Evolutionary conservation across 768 basidiomycete genomes (phyloP), one percentile per base, ranked within the genome.

Genomic region (Suillus paluster): DNA sequence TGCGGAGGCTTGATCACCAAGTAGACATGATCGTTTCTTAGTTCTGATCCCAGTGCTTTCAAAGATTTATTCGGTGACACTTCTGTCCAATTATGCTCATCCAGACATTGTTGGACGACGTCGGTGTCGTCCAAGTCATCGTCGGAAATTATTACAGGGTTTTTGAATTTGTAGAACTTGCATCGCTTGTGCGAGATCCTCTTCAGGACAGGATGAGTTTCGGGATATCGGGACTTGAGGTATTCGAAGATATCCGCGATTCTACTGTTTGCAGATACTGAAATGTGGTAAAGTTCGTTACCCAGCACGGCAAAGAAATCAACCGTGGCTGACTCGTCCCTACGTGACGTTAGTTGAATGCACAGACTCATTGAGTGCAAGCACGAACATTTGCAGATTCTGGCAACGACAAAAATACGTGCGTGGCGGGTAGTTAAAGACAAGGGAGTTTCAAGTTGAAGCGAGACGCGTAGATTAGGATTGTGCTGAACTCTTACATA

Each of bases 381-480:
- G 23, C 4, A 25, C 45, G 23, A 15, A 46, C 45, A 46, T 46
- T 25, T 46, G 23, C 45, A 23, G 23, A 46, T 46, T 25, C 21
- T 46, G 2, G 45, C 45, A 25, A 15, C 3, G 45, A 23, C 23
- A 15, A 25, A 46, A 25, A n/a, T n/a, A 23, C 23, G 45, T 7
- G 45, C 23, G 23, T 25, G 23, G 14, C 7, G 46, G 23, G 8
- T 48, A 48, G 7, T 46, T 6, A 25, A 48, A 25, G 23, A 48
- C 25, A 48, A 48, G n/a, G 15, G 25, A 25, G 46, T 4, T 46
- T 25, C 14, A 66, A 48, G 34, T 68, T 38, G 19, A n/a, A n/a
- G n/a, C n/a, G n/a, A n/a, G n/a, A n/a, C n/a, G n/a, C n/a, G n/a
- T n/a, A n/a, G n/a, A n/a, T n/a, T n/a, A n/a, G n/a, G n/a, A n/a